Evolutionary conservation across 2,329 filamentous ascomycete species (phyloP), one percentile per base, ranked within the genome.

Genomic region (Sphaerulina vaccinii): DNA sequence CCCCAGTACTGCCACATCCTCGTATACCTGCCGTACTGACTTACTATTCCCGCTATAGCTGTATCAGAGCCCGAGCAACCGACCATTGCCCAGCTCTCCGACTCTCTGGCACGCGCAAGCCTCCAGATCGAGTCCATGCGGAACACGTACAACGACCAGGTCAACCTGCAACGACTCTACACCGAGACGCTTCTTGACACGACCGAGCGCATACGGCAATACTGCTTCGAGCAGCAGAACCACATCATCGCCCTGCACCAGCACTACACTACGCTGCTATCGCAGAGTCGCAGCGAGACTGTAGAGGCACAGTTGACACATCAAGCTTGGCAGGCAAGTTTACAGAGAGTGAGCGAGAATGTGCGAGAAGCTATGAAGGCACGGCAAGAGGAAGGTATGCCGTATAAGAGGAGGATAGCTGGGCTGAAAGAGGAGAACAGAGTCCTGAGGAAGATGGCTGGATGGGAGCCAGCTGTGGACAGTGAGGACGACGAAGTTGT

Each of bases 341-440:
- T 78, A 50, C 65, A 69, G 6, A 60, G 73, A 3, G 66, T 77
- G 19, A 72, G 72, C 3, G 72, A 74, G 39, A 69, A 68, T 23
- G 70, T 75, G 10, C 62, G 73, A 19, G 53, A 58, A 10, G 73
- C 75, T 39, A 51, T 75, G 32, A 68, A 66, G 56, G 62, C 62
- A 23, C 65, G 72, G 54, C 68, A 65, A 2, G 71, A 75, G 24
- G 65, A 66, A 54, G 56, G 57, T 39, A 55, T 68, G 54, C 68
- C 67, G 4, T 68, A 70, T 48, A 64, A 68, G 53, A 64, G 67
- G 27, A 69, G 69, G 55, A 64, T 75, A 3, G 69, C 68, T 37
- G 71, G 66, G 22, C 51, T 78, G 49, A 76, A 72, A 55, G 72
- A 75, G 57, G 75, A 79, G 65, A 79, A 78, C 55, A 62, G 71